phyloP scores from a whole-genome alignment of 768 basidiomycete species.

The Hericium alpestre region DNA sequence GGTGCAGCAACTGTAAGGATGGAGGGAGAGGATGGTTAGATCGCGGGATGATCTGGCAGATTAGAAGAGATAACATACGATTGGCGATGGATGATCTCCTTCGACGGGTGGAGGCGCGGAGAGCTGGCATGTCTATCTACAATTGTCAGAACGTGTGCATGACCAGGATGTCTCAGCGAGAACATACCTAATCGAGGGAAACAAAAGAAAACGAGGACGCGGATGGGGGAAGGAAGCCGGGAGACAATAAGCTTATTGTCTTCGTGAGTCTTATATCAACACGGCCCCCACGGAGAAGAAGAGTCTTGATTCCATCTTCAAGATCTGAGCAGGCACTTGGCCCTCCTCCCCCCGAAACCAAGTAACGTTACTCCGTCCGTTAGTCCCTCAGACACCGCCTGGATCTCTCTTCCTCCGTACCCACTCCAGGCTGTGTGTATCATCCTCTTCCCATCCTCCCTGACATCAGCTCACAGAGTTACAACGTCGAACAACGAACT shows the following conservation, averaged over 20 bases:
- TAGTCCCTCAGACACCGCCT: too few species aligned
- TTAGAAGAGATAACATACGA: constrained; percentile 5
- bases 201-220: constrained; percentile 8
- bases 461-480: background rate
- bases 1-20: constrained; percentile 6
- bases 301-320: background rate
- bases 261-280: constrained; percentile 10
- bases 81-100: constrained; percentile 13
- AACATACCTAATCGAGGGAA: constrained; percentile 13
- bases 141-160: background rate
- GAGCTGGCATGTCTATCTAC: constrained; percentile 9
- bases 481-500: background rate
- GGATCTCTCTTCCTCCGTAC: background rate
- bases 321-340: background rate
- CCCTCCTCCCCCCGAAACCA: background rate
- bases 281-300: background rate
- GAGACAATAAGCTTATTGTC: constrained; percentile 8
- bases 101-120: constrained; percentile 9
- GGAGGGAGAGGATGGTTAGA: too few species aligned
- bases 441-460: background rate
- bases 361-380: too few species aligned
- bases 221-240: constrained; percentile 1
- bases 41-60: background rate
- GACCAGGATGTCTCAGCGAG: background rate
- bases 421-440: background rate